Evolutionary conservation across 2,329 filamentous ascomycete genomes (phyloP).

Genomic region (Colletotrichum cuscutae): DNA sequence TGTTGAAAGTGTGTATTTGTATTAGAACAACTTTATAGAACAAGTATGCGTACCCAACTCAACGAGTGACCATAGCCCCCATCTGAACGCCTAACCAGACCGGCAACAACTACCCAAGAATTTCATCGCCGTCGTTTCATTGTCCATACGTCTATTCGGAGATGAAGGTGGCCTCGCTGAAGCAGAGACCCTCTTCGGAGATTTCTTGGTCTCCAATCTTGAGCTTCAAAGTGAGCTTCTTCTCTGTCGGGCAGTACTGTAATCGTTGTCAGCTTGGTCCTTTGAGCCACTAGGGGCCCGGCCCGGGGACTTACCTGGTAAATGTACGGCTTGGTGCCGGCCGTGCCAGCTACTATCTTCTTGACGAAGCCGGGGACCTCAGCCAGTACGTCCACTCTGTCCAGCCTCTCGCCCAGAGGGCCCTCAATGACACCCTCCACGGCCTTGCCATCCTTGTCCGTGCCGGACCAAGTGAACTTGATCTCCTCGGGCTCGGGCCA

Average conservation of each 20-base stretch:
- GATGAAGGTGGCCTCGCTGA: conserved; percentile 97
- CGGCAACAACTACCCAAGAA: conserved; percentile 25
- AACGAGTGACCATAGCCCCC: conserved; percentile 30
- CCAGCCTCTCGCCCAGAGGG: conserved; percentile 73
- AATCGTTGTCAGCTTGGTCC: conserved; percentile 37
- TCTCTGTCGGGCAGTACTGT: conserved; percentile 76
- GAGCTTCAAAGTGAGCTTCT: conserved; percentile 78
- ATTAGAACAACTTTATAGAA: conserved; percentile 30
- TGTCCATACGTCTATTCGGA: conserved; percentile 59
- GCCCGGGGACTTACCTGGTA: conserved; percentile 76
- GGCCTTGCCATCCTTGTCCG: conserved; percentile 78
- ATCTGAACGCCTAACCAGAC: conserved; percentile 34
- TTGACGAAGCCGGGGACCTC: conserved; percentile 97
- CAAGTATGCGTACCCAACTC: conserved; percentile 23
- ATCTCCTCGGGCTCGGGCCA: conserved; percentile 88
- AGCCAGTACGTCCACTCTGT: conserved; percentile 94
- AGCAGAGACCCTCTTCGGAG: conserved; percentile 81
- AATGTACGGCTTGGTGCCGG: conserved; percentile 95
- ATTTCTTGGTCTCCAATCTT: conserved; percentile 85
- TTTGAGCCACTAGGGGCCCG: not conserved
- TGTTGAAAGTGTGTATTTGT: conserved; percentile 27
- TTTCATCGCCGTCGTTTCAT: conserved; percentile 3
- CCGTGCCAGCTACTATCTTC: conserved; percentile 87
- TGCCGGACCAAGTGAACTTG: conserved; percentile 82
- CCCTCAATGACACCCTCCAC: conserved; percentile 78